A percentile compares a stretch with the other conserved stretches of the same genome.
phyloP scores from a whole-genome alignment of 345 rosid species.

The Arabis hirsuta region DNA sequence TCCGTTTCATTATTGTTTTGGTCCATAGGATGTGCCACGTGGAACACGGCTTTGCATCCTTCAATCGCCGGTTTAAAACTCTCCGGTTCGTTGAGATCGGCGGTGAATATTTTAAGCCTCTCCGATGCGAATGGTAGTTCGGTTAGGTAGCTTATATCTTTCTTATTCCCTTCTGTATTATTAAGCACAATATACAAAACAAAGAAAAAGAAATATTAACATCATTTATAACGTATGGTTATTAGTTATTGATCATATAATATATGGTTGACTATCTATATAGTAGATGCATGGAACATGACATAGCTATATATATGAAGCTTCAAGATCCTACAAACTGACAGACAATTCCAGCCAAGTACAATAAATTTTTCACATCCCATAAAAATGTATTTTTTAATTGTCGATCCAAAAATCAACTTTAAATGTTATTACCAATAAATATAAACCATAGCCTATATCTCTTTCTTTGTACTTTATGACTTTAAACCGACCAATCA shows the following conservation, averaged over 20 bases:
- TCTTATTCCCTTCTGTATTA: conserved; percentile 49
- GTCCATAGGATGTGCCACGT: conserved; percentile 62
- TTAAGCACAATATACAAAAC: background rate
- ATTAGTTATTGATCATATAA: conserved; percentile 28
- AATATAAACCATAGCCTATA: background rate
- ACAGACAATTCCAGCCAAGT: conserved; percentile 48
- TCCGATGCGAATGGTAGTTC: conserved; percentile 59
- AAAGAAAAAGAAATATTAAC: background rate
- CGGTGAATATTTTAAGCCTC: conserved; percentile 55
- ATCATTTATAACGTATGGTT: conserved; percentile 31
- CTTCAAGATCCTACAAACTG: conserved; percentile 44
- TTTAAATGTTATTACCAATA: conserved; percentile 23
- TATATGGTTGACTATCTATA: conserved; percentile 34
- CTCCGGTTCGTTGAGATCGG: conserved; percentile 56
- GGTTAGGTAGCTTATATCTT: conserved; percentile 62
- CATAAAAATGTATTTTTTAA: conserved; percentile 1
- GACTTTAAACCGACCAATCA: conserved; percentile 21
- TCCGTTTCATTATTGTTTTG: conserved; percentile 49
- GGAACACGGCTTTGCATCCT: conserved; percentile 66
- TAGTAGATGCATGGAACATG: conserved; percentile 44
- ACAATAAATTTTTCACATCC: conserved; percentile 41
- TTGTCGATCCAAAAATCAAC: conserved; percentile 39
- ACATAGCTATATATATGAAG: conserved; percentile 17
- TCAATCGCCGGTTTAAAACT: conserved; percentile 59
- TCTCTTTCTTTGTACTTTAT: conserved; percentile 12